Base-by-base conservation (phyloP, 129 eudicot species). In the Flaveria linearis region DNA sequence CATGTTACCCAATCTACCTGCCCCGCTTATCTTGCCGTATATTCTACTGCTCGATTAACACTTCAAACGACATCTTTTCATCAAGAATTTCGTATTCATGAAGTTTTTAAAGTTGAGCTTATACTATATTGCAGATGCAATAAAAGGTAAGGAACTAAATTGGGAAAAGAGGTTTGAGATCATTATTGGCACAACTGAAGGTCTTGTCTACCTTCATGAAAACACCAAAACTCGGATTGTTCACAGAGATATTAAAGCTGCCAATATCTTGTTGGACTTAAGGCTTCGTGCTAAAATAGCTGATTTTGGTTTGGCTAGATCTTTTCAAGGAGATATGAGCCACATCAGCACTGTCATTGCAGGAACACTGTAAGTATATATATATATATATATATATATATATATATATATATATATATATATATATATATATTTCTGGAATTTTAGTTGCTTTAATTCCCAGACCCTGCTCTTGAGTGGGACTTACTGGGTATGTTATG, bases 291-390 rank as follows among this genome's bases (percentile, higher is more conserved):
- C 96, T 11, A 92, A 90, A 81, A 85, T 92, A 72, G 94, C 96
- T 20, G 98, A 92, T 82, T 92, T 88, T 72, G 97, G 97, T 60
- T 71, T 92, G 75, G 98, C 96, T 30, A 86, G 97, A 75, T 86
- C 96, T 20, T 92, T 92, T 79, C 95, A 89, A 86, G 97, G 82
- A 47, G 96, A 92, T 77, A 74, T 80, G 74, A 89, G 90, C 77
- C 96, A 92, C 79, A 88, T 87, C 58, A 89, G 93, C 81, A 89
- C 98, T 7, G 93, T 90, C 68, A 89, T 87, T 74, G 96, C 98
- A 55, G 96, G 96, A 75, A 92, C 94, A 76, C 64, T 92, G 96
- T 89, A 58, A 76, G 93, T 79, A 43, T 6, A 36, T 36, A n/a
- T n/a, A n/a, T n/a, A n/a, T n/a, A n/a, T n/a, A n/a, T n/a, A n/a